Base-by-base conservation (phyloP, 495 filamentous ascomycete genomes). In the Aspergillus avenaceus region DNA sequence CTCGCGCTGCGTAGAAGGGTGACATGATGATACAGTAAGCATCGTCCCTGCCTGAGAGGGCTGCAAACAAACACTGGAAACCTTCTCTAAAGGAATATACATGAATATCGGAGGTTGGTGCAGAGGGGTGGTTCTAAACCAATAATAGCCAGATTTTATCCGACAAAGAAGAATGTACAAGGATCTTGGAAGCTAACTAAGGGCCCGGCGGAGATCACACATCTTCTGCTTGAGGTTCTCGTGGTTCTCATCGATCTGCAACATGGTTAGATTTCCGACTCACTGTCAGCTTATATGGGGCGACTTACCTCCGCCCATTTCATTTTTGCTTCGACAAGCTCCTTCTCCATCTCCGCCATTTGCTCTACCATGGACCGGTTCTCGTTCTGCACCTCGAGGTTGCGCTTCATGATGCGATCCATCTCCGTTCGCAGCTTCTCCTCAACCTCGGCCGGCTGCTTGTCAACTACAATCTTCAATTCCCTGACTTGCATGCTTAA, bases 301-400 rank as follows among this genome's bases (percentile, higher is more conserved):
- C 49, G 26, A 9, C 54, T 62, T 79, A 97, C 93, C 85, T 96
- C 89, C 24, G 93, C 93, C 73, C 87, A 87, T 56, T 81, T 78
- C 90, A 99, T 89, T 79, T 99, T 99, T 1, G 90, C 91, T 58
- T 86, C 80, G 50, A 99, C 95, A 40, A 99, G 70, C 59, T 85
- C 84, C 69, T 92, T 91, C 76, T 97, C 93, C 80, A 99, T 93
- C 49, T 97, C 93, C 25, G 81, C 80, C 80, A 95, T 82, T 61
- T 89, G 85, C 68, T 96, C 95, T 65, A 96, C 90, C 58, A 99
- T 73, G 27, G 73, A 76, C 45, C 87, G 79, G 57, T 97, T 97
- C 74, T 96, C 91, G 43, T 95, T 91, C 61, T 97, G 92, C 14
- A 97, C 92, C 59, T 95, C 91, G 23, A 86, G 77, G 61, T 97